Conservation (phyloP, 2,329 filamentous ascomycete species). For the Alternaria gaisen region DNA sequence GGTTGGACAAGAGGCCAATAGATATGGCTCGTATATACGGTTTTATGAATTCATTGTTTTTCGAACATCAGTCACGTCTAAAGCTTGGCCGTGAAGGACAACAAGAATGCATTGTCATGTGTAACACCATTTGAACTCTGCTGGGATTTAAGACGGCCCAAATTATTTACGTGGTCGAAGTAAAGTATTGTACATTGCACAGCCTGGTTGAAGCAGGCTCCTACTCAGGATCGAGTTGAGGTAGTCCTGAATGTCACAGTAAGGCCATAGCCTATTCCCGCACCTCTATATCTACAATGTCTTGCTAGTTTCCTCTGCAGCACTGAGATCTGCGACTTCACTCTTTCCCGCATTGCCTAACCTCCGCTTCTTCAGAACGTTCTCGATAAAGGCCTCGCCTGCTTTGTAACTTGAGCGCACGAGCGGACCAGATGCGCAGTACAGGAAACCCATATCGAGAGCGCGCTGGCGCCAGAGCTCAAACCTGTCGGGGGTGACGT, state of each 20-base stretch:
- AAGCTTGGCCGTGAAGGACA: not conserved
- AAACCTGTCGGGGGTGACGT: constrained; percentile 89
- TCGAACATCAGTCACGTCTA: not conserved
- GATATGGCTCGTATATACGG: not conserved
- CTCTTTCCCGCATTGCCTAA: constrained; percentile 23
- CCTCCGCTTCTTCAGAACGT: constrained; percentile 81
- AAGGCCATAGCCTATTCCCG: not conserved
- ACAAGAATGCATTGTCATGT: not conserved
- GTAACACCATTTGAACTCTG: not conserved
- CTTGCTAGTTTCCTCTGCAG: constrained; percentile 11
- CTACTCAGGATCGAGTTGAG: not conserved
- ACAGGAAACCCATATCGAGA: constrained; percentile 94
- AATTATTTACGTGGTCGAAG: not conserved
- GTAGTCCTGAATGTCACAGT: not conserved
- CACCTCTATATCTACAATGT: not conserved
- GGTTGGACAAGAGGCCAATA: not conserved
- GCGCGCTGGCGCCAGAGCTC: constrained; percentile 91
- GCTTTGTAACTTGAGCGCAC: constrained; percentile 98
- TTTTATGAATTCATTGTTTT: not conserved
- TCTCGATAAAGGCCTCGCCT: constrained; percentile 98
- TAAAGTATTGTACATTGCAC: not conserved
- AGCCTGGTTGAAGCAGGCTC: constrained; percentile 13
- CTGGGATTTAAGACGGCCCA: not conserved
- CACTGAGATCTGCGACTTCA: constrained; percentile 21
- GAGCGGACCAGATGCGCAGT: constrained; percentile 91